These are phyloP conservation scores for Pseudogymnoascus pannorum DNA, from an alignment of 2,329 filamentous ascomycete genomes.

Conservation along the genomic window DNA sequence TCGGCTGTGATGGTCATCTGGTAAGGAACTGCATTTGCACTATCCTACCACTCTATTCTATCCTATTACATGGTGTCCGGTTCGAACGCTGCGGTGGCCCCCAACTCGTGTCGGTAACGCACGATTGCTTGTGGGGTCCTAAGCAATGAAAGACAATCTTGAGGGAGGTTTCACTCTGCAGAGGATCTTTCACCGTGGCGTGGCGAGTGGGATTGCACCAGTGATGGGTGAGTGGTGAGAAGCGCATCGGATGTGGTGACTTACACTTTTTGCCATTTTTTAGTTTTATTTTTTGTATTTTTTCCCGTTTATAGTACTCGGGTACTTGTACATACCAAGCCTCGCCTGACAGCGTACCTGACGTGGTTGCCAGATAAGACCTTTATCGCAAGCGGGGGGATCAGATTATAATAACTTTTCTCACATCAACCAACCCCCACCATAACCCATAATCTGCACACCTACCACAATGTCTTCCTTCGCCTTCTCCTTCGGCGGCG, in stretches of 20 bases:
- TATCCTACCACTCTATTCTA: conserved; percentile 44
- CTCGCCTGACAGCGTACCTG: not conserved
- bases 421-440: conserved; percentile 8
- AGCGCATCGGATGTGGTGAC: conserved; percentile 10
- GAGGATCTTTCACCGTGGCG: conserved; percentile 62
- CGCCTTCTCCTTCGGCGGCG: conserved; percentile 52
- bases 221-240: conserved; percentile 32
- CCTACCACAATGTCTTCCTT: conserved; percentile 25
- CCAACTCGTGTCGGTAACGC: conserved; percentile 61
- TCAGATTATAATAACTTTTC: conserved; percentile 8
- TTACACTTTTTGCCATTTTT: conserved; percentile 7
- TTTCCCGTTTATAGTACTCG: not conserved
- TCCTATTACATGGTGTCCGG: conserved; percentile 47
- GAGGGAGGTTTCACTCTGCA: conserved; percentile 68
- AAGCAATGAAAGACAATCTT: conserved; percentile 63
- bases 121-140: conserved; percentile 54
- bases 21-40: conserved; percentile 43
- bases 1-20: conserved; percentile 57
- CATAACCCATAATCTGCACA: too few species aligned
- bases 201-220: conserved; percentile 62
- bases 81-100: conserved; percentile 59
- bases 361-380: not conserved
- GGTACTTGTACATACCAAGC: not conserved
- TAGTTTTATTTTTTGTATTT: not conserved
- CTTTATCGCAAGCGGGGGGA: not conserved